Base-by-base conservation (phyloP, 2,329 filamentous ascomycete species). In the Clonostachys rosea region DNA sequence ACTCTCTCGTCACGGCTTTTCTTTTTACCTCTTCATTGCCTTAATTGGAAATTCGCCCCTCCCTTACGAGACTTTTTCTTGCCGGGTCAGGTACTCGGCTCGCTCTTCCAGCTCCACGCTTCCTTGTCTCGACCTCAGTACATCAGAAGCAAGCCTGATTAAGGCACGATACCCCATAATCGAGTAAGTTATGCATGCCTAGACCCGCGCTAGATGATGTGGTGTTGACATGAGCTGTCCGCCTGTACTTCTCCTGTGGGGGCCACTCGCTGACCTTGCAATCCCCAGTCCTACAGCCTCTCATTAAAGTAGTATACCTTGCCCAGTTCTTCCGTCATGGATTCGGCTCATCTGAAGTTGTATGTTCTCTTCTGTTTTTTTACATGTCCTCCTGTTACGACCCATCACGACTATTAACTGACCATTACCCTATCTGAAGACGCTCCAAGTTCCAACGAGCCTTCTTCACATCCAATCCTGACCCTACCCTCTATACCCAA, bases 371-470 rank as follows among this genome's bases (percentile, higher is more conserved):
- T 18, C 11, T 39, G n/a, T 34, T 16, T n/a, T 42, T 42, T 14
- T 18, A 17, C 41, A 43, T 30, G 30, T 43, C 20, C 17, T 30
- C 24, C 24, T 30, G 9, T 30, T 30, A 30, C 9, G 24, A 30
- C 42, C 11, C n/a, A 42, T 17, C 14, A 42, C 14, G 24, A 33
- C 17, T n/a, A 14, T 33, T 10, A 33, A 33, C 42, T 43, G 20
- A 43, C 14, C n/a, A 30, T 30, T 9, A 9, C 24, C 24, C 24
- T 8, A 30, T 30, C 24, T 10, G 17, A 37, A 48, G 47, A 20
- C 47, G 47, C 20, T 48, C 47, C 42, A 48, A 48, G 37, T 48
- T 48, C n/a, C 39, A 41, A n/a, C 18, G 37, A 17, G 30, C 47
- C 20, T 45, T 45, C 39, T 42, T 43, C 18, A 34, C 41, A 5